A percentile compares a stretch with the other conserved stretches of the same genome.
Evolutionary conservation across 768 basidiomycete species (phyloP).

Genomic region (Fomitopsis pulvina): DNA sequence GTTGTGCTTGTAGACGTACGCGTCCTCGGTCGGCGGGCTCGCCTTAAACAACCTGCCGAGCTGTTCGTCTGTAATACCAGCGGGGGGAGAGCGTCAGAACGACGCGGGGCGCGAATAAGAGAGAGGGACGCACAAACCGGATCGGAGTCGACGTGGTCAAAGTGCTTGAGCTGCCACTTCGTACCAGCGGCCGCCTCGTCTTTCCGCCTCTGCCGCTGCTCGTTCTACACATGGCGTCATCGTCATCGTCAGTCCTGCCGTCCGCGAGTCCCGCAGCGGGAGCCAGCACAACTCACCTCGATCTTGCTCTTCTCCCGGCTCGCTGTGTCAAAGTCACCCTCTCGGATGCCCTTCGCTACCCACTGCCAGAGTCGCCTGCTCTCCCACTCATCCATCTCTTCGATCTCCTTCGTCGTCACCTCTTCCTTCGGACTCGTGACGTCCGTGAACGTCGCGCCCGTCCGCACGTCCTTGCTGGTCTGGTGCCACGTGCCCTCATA

Average conservation of each 20-base stretch:
- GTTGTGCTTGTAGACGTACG: conserved; percentile 54
- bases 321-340: conserved; percentile 89
- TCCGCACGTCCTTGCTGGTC: conserved; percentile 46
- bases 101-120: not conserved
- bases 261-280: not conserved
- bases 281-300: conserved; percentile 51
- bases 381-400: conserved; percentile 77
- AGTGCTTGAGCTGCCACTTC: conserved; percentile 75
- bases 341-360: conserved; percentile 87
- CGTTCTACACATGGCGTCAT: conserved; percentile 81
- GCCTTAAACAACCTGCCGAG: conserved; percentile 59
- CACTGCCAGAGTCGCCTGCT: conserved; percentile 77
- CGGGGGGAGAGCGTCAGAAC: not conserved
- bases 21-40: conserved; percentile 66
- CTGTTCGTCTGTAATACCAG: conserved; percentile 68
- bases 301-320: conserved; percentile 84
- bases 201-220: conserved; percentile 82
- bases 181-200: conserved; percentile 72
- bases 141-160: conserved; percentile 62
- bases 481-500: conserved; percentile 84
- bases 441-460: conserved; percentile 64
- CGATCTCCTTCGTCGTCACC: conserved; percentile 54
- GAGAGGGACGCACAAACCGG: conserved; percentile 50
- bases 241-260: not conserved
- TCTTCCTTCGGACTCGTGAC: conserved; percentile 70